Conservation (phyloP, 352 stramenopile species). For the Pythium volutum region DNA sequence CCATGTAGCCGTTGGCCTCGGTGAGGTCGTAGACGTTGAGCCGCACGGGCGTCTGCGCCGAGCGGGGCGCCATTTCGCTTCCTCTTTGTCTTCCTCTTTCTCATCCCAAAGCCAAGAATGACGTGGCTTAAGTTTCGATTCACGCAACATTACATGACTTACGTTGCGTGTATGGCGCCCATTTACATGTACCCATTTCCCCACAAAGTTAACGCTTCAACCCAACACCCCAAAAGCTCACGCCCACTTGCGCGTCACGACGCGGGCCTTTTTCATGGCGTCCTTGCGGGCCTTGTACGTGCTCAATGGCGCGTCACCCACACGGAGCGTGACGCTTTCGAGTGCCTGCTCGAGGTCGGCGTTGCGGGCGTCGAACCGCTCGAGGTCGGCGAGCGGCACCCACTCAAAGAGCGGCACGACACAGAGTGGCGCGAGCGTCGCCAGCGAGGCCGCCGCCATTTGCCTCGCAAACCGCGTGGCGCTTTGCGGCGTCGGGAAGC, state of each 20-base stretch:
- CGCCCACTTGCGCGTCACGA: conserved; percentile 9
- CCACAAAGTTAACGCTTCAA: conserved; percentile 12
- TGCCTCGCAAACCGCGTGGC: conserved; percentile 70
- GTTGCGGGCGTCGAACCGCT: conserved; percentile 64
- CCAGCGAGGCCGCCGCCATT: conserved; percentile 42
- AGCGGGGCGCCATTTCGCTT: conserved; percentile 53
- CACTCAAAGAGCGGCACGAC: conserved; percentile 83
- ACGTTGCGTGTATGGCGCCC: conserved; percentile 20
- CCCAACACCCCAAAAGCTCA: conserved; percentile 1
- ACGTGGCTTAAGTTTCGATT: not conserved
- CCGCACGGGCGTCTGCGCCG: conserved; percentile 61
- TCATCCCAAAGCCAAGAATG: not conserved
- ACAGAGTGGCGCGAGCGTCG: conserved; percentile 34
- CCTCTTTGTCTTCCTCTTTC: conserved; percentile 4
- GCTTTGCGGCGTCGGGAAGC: conserved; percentile 75
- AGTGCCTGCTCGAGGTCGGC: conserved; percentile 64
- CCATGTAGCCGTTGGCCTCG: conserved; percentile 88
- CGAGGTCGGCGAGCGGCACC: conserved; percentile 61
- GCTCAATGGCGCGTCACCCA: conserved; percentile 30
- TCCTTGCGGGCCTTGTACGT: conserved; percentile 74
- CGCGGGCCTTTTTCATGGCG: conserved; percentile 46
- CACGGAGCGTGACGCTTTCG: conserved; percentile 38
- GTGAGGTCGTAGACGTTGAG: conserved; percentile 94
- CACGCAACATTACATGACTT: not conserved
- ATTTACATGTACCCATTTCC: conserved; percentile 9